These are phyloP conservation scores for Trichoderma aggressivum DNA, from an alignment of 2,329 filamentous ascomycete species.

Conservation along the genomic window DNA sequence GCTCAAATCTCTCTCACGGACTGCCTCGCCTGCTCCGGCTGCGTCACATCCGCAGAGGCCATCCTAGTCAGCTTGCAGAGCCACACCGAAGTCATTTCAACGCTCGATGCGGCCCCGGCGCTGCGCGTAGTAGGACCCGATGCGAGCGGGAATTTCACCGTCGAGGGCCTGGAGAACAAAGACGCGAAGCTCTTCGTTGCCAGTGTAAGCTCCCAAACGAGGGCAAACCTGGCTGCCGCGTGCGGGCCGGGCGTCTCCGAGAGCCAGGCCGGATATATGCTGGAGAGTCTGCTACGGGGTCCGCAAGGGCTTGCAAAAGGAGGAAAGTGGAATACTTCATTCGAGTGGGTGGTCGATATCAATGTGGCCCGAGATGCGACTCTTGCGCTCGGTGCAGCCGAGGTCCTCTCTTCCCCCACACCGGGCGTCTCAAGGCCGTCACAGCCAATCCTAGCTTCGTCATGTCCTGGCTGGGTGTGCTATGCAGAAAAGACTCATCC, in stretches of 20 bases:
- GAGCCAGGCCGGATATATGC: constrained; percentile 73
- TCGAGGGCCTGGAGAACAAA: constrained; percentile 53
- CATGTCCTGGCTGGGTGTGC: constrained; percentile 97
- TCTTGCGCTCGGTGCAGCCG: constrained; percentile 74
- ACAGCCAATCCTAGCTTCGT: constrained; percentile 75
- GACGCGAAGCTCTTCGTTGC: constrained; percentile 81
- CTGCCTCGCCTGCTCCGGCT: constrained; percentile 95
- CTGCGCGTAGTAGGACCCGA: constrained; percentile 39
- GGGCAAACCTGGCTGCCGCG: constrained; percentile 83
- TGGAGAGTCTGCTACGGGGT: constrained; percentile 71
- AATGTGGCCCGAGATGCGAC: constrained; percentile 78
- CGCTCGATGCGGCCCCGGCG: constrained; percentile 66
- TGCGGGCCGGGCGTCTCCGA: constrained; percentile 70
- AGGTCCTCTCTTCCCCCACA: constrained; percentile 49
- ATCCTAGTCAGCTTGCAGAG: constrained; percentile 95
- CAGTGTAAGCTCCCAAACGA: constrained; percentile 85
- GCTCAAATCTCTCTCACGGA: constrained; percentile 95
- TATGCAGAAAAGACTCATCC: constrained; percentile 98
- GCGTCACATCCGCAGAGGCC: constrained; percentile 94
- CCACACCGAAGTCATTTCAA: constrained; percentile 82
- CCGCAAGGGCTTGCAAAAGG: constrained; percentile 64
- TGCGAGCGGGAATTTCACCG: constrained; percentile 33
- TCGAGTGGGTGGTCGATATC: constrained; percentile 88
- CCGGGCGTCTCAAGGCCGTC: constrained; percentile 23
- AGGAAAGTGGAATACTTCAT: constrained; percentile 70